These are phyloP conservation scores for Acaromyces ingoldii DNA, from an alignment of 1,284 basidiomycete species.

Conservation along the genomic window DNA sequence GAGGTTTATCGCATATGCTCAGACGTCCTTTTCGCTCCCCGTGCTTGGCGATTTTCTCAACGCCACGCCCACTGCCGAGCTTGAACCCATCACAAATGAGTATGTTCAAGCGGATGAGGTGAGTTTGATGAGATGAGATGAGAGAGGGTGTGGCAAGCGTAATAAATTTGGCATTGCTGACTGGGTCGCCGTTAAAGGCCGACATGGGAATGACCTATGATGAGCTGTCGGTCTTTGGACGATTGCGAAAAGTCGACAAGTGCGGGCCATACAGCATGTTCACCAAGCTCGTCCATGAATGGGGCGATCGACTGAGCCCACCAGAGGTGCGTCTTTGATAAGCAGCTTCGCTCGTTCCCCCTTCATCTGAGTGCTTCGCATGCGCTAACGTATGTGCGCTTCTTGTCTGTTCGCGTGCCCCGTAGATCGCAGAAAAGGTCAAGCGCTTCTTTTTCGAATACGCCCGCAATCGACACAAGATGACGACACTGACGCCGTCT, in stretches of 20 bases:
- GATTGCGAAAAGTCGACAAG: slow-evolving; percentile 91
- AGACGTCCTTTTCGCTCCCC: slow-evolving; percentile 73
- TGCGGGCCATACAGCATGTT: slow-evolving; percentile 96
- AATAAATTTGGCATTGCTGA: slow-evolving; percentile 1
- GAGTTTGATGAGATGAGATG: no score
- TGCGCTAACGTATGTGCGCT: no score
- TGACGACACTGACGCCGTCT: slow-evolving; percentile 94
- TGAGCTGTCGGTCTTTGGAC: slow-evolving; percentile 86
- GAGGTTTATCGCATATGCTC: slow-evolving; percentile 84
- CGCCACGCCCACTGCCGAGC: slow-evolving; percentile 88
- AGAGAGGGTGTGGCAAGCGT: no score
- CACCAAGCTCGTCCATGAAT: slow-evolving; percentile 85
- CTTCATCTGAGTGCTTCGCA: background rate
- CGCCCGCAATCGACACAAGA: slow-evolving; percentile 95
- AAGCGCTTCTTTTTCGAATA: slow-evolving; percentile 97
- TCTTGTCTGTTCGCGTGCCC: no score
- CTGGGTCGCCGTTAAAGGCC: slow-evolving; percentile 57
- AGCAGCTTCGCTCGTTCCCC: background rate
- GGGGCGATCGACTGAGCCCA: slow-evolving; percentile 72
- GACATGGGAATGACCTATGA: slow-evolving; percentile 97
- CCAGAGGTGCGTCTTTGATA: slow-evolving; percentile 59
- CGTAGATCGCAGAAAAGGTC: slow-evolving; percentile 89
- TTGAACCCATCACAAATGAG: slow-evolving; percentile 88
- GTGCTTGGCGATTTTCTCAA: slow-evolving; percentile 76
- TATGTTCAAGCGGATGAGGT: slow-evolving; percentile 96